These are phyloP conservation scores for Naganishia vaughanmartiniae DNA, from an alignment of 768 basidiomycete genomes.

Conservation along the genomic window DNA sequence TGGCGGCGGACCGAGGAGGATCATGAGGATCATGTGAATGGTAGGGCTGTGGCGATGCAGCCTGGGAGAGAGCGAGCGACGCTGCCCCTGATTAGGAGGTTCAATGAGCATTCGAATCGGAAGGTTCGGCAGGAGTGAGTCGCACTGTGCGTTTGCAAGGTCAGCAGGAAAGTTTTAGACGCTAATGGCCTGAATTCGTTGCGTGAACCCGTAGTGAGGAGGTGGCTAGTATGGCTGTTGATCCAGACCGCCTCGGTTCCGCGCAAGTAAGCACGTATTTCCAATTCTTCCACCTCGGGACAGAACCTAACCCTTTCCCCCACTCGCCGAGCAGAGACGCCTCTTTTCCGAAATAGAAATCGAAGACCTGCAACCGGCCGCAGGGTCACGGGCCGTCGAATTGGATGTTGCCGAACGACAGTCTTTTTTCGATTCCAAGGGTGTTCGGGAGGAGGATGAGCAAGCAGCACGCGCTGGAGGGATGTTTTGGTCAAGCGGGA, in stretches of 20 bases:
- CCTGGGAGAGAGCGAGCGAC: constrained; percentile 83
- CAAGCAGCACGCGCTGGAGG: constrained; percentile 19
- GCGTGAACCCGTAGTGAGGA: constrained; percentile 43
- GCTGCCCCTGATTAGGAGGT: constrained; percentile 88
- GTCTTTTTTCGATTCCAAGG: constrained; percentile 72
- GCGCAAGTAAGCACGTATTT: constrained; percentile 37
- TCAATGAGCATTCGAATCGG: constrained; percentile 90
- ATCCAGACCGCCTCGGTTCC: constrained; percentile 43
- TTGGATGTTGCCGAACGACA: constrained; percentile 85
- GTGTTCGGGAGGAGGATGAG: constrained; percentile 33
- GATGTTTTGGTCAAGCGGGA: constrained; percentile 36
- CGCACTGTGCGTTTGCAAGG: constrained; percentile 54
- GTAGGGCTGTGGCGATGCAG: constrained; percentile 90
- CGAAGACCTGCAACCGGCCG: constrained; percentile 75
- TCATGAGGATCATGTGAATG: constrained; percentile 84
- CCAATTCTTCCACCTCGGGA: not conserved
- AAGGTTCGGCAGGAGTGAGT: constrained; percentile 27
- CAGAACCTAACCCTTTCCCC: constrained; percentile 8
- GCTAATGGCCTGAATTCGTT: not conserved
- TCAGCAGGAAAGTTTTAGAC: constrained; percentile 56
- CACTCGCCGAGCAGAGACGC: constrained; percentile 42
- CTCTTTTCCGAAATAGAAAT: constrained; percentile 68
- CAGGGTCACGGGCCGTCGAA: constrained; percentile 65
- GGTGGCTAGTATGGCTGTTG: constrained; percentile 48
- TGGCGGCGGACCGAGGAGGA: constrained; percentile 87